These are phyloP conservation scores for Rhizopogon sp. DNA, from an alignment of 768 basidiomycete species.

Conservation along the genomic window DNA sequence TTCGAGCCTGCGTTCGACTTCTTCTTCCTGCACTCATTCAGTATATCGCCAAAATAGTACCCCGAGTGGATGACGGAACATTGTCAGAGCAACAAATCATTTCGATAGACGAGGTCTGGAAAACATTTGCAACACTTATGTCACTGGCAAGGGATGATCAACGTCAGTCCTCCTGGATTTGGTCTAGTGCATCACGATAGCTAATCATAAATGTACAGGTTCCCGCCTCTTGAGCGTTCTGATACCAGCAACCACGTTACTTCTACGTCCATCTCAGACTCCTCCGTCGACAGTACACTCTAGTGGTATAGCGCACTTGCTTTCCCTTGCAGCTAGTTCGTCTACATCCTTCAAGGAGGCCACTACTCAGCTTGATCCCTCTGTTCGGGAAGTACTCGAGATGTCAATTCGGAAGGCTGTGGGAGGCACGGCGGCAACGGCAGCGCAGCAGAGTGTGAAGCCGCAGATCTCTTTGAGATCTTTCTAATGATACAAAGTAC, in stretches of 20 bases:
- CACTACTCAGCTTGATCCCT: conserved; percentile 56
- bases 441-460: conserved; percentile 39
- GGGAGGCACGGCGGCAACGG: conserved; percentile 33
- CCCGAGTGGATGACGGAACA: conserved; percentile 51
- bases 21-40: conserved; percentile 81
- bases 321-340: conserved; percentile 65
- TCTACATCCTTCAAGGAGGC: conserved; percentile 85
- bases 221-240: conserved; percentile 64
- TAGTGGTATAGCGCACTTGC: conserved; percentile 60
- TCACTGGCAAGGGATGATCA: conserved; percentile 49
- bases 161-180: conserved; percentile 41
- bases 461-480: conserved; percentile 78
- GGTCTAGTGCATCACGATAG: neutral
- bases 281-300: conserved; percentile 43
- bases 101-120: conserved; percentile 77
- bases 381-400: conserved; percentile 62
- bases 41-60: conserved; percentile 67
- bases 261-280: conserved; percentile 51
- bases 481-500: conserved; percentile 37
- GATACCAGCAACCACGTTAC: conserved; percentile 68
- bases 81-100: conserved; percentile 52
- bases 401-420: conserved; percentile 74
- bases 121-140: conserved; percentile 67
- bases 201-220: conserved; percentile 37
- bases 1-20: conserved; percentile 67